These are phyloP conservation scores for Pelargonium australe DNA, from an alignment of 441 rosid genomes.

Conservation along the genomic window DNA sequence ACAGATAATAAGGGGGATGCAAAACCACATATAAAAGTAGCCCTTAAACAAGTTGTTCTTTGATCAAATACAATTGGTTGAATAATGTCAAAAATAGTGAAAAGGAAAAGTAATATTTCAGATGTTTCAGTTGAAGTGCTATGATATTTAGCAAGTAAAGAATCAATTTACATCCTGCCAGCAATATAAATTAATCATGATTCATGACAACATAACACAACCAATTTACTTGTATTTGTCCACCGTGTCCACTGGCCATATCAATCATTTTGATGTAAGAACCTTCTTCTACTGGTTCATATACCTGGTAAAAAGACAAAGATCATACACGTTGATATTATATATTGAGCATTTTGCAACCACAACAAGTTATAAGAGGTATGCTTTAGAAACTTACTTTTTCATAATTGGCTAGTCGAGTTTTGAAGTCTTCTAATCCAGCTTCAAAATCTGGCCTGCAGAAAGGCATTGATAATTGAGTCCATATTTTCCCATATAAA, in stretches of 20 bases:
- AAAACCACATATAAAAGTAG: no score
- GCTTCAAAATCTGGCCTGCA: constrained; percentile 90
- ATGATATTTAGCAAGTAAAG: no score
- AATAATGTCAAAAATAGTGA: no score
- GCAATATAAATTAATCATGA: no score
- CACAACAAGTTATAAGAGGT: constrained; percentile 20
- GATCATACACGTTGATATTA: constrained; percentile 13
- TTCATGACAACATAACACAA: no score
- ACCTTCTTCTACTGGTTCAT: constrained; percentile 99
- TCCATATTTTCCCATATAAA: constrained; percentile 14
- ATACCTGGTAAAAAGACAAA: constrained; percentile 49
- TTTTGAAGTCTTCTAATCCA: constrained; percentile 81
- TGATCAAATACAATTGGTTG: no score
- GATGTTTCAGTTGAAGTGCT: no score
- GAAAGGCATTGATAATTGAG: constrained; percentile 29
- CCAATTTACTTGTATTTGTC: constrained; percentile 68
- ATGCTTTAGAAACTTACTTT: constrained; percentile 41
- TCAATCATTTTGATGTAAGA: constrained; percentile 99
- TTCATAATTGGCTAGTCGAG: constrained; percentile 76
- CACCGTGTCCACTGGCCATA: constrained; percentile 96
- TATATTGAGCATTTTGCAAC: constrained; percentile 15
- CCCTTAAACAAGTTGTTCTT: no score
- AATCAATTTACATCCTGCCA: no score
- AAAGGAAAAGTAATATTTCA: no score
- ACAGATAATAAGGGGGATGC: no score